These are phyloP conservation scores for Cymbidium sinense DNA, from an alignment of 106 monocot genomes.

Conservation along the genomic window DNA sequence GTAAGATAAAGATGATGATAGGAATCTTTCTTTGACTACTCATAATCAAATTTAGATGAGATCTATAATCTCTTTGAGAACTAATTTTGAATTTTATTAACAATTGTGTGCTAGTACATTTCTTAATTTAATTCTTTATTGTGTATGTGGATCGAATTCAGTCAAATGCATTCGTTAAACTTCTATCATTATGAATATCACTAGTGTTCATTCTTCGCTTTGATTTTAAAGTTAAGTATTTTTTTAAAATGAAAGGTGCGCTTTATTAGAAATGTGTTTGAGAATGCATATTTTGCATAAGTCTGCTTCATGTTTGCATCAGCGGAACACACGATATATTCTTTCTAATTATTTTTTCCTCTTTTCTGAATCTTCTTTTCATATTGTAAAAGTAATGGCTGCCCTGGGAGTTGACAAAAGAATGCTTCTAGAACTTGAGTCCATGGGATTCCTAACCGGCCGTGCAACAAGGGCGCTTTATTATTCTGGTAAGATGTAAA, in stretches of 20 bases:
- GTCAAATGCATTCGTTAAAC: not conserved
- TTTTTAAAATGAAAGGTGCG: not conserved
- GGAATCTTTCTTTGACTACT: not conserved
- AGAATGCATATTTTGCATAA: not conserved
- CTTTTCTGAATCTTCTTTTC: not conserved
- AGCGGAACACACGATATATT: not conserved
- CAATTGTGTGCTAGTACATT: not conserved
- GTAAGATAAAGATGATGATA: not conserved
- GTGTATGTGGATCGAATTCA: not conserved
- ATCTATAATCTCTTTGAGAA: not conserved
- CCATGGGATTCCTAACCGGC: constrained; percentile 65
- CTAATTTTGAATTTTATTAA: not conserved
- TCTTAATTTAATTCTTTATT: not conserved
- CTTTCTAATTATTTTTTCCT: not conserved
- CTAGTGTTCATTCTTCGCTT: not conserved
- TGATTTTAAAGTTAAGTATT: not conserved
- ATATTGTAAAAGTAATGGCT: constrained; percentile 41
- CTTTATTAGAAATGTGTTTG: not conserved
- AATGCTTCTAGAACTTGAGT: constrained; percentile 54
- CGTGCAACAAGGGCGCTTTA: constrained; percentile 74
- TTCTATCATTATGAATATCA: not conserved
- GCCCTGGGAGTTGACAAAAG: constrained; percentile 50
- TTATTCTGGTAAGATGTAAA: constrained; percentile 46
- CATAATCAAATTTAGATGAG: not conserved
- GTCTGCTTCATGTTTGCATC: not conserved